A percentile compares a stretch with the other conserved stretches of the same genome.
Evolutionary conservation across 306 rosid genomes (phyloP).

Genomic region (Inga leiocalycina): DNA sequence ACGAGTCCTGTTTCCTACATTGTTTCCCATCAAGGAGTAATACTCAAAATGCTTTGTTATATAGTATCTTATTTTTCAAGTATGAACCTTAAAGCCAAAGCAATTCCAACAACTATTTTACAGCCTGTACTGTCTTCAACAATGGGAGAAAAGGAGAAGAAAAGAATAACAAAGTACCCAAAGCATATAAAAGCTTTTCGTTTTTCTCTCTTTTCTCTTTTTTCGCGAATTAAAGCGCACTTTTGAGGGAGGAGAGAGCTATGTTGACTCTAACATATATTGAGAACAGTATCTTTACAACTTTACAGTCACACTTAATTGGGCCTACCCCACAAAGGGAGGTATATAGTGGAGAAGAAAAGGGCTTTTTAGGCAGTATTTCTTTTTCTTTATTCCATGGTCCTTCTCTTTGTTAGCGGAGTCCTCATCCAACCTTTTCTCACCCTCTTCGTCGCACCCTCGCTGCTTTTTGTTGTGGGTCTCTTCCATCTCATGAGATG

Average conservation of each 20-base stretch:
- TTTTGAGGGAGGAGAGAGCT: constrained; percentile 54
- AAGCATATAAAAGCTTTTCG: constrained; percentile 38
- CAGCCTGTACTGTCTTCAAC: constrained; percentile 50
- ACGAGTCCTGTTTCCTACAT: constrained; percentile 56
- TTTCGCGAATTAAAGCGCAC: constrained; percentile 41
- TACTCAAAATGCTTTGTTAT: constrained; percentile 27
- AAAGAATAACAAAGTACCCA: constrained; percentile 23
- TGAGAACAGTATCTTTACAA: constrained; percentile 39
- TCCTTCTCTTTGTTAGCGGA: constrained; percentile 73
- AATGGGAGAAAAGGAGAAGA: constrained; percentile 23
- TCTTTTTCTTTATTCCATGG: constrained; percentile 62
- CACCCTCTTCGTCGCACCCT: constrained; percentile 79
- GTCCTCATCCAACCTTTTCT: constrained; percentile 87
- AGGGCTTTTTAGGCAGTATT: constrained; percentile 21
- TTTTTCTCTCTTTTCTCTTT: constrained; percentile 12
- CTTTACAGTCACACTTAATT: constrained; percentile 54
- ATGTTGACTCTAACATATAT: constrained; percentile 53
- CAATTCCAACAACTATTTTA: constrained; percentile 52
- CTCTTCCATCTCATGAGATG: constrained; percentile 86
- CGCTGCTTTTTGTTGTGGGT: constrained; percentile 52
- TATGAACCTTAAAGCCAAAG: constrained; percentile 43
- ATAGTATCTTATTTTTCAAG: not conserved
- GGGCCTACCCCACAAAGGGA: constrained; percentile 40
- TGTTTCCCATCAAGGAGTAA: constrained; percentile 65
- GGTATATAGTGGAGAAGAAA: constrained; percentile 30